phyloP scores from a whole-genome alignment of 176 grass and related monocot genomes.

The Oryza coarctata region DNA sequence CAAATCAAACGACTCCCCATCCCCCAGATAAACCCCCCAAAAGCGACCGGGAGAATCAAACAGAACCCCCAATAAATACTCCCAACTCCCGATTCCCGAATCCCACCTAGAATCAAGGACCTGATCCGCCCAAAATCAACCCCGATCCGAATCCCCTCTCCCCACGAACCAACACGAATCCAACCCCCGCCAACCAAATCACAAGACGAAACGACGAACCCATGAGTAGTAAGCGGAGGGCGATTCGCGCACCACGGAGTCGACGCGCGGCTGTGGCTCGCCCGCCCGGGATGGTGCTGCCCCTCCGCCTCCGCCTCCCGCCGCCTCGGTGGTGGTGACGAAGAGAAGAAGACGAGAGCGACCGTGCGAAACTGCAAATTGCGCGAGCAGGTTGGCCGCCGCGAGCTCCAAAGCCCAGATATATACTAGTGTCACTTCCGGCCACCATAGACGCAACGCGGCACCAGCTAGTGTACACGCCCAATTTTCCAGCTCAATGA shows the following conservation, averaged over 20 bases:
- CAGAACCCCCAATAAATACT: no score
- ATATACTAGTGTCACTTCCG: not conserved
- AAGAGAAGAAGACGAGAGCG: not conserved
- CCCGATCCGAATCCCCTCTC: no score
- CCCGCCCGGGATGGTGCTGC: not conserved
- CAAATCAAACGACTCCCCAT: not conserved
- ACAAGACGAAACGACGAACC: not conserved
- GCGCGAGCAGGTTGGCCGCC: not conserved
- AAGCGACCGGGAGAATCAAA: not conserved
- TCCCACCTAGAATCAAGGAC: not conserved
- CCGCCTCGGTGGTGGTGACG: not conserved
- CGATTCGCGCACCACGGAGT: conserved; percentile 8
- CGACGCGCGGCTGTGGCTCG: not conserved
- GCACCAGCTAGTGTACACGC: not conserved
- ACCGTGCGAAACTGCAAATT: no score
- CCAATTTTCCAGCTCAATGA: no score
- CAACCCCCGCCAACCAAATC: not conserved
- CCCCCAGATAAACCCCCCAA: not conserved
- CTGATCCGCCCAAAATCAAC: not conserved
- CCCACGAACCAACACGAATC: not conserved
- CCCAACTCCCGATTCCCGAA: conserved; percentile 21
- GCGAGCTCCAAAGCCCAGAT: not conserved
- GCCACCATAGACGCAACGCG: not conserved
- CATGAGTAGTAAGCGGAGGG: no score
- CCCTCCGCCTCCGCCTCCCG: not conserved